These are phyloP conservation scores for Piloderma croceum DNA, from an alignment of 768 basidiomycete genomes.

Conservation along the genomic window DNA sequence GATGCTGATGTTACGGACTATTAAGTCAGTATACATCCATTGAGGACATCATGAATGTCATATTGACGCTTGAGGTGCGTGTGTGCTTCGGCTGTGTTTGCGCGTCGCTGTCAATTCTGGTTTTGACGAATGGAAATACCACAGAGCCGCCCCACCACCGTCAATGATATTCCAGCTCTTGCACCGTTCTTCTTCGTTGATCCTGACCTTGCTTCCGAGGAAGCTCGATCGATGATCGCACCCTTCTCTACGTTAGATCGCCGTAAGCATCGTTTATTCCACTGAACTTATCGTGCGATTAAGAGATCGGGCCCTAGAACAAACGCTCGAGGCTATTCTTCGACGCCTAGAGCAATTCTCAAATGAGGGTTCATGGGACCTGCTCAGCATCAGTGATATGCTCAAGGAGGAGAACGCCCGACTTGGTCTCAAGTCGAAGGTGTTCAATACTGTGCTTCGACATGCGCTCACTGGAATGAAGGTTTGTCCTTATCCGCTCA, in stretches of 20 bases:
- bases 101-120: background rate
- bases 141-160: constrained; percentile 63
- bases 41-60: constrained; percentile 59
- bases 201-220: constrained; percentile 51
- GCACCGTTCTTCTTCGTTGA: constrained; percentile 77
- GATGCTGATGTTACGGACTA: constrained; percentile 4
- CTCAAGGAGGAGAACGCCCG: constrained; percentile 42
- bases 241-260: background rate
- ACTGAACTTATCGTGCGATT: no score
- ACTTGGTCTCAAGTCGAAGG: constrained; percentile 37
- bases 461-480: constrained; percentile 80
- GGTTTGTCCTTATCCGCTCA: no score
- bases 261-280: constrained; percentile 6
- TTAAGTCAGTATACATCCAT: constrained; percentile 43
- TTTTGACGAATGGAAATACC: background rate
- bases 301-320: no score
- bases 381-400: constrained; percentile 28
- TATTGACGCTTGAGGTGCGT: no score
- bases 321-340: constrained; percentile 29
- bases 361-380: constrained; percentile 34
- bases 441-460: constrained; percentile 68
- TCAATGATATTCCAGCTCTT: constrained; percentile 63
- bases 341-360: constrained; percentile 26
- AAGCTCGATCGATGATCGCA: constrained; percentile 50
- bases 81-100: background rate